These are phyloP conservation scores for Phytopythium montanum DNA, from an alignment of 352 stramenopile genomes.

Conservation along the genomic window DNA sequence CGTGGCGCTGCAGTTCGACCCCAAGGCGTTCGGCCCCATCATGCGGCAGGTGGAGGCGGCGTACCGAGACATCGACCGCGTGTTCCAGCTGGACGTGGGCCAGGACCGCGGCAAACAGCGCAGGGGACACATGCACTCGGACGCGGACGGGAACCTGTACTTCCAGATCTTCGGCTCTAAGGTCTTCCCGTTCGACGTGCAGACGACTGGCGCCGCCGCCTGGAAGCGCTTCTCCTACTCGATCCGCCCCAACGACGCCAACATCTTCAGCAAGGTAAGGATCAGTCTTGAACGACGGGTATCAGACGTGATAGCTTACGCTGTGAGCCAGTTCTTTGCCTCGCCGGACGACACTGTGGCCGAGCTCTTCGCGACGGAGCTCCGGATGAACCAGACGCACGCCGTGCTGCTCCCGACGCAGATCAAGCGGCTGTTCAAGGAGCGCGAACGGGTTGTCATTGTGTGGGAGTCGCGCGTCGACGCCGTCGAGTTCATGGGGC, in stretches of 20 bases:
- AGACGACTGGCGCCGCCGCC: neutral
- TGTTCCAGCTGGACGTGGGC: neutral
- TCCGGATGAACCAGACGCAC: constrained; percentile 34
- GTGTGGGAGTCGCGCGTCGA: constrained; percentile 56
- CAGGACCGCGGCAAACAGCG: neutral
- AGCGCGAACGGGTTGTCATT: constrained; percentile 46
- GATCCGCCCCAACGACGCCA: constrained; percentile 3
- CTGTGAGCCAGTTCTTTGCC: constrained; percentile 1
- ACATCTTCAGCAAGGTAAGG: constrained; percentile 2
- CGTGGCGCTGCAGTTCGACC: neutral
- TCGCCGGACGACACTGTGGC: constrained; percentile 40
- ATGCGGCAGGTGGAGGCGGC: neutral
- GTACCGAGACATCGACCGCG: neutral
- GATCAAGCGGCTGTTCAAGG: constrained; percentile 42
- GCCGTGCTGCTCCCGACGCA: constrained; percentile 48
- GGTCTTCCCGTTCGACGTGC: constrained; percentile 8
- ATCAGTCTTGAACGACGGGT: too few relatives aligned
- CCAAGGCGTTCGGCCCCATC: neutral
- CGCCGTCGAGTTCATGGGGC: constrained; percentile 39
- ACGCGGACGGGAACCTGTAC: constrained; percentile 2
- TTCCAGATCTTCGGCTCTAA: constrained; percentile 10
- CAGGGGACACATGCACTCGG: neutral
- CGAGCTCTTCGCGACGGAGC: constrained; percentile 51
- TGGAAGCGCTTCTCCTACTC: constrained; percentile 10
- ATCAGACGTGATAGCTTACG: too few relatives aligned